phyloP scores from a whole-genome alignment of 1,284 basidiomycete species.

The Ustilago loliicola region DNA sequence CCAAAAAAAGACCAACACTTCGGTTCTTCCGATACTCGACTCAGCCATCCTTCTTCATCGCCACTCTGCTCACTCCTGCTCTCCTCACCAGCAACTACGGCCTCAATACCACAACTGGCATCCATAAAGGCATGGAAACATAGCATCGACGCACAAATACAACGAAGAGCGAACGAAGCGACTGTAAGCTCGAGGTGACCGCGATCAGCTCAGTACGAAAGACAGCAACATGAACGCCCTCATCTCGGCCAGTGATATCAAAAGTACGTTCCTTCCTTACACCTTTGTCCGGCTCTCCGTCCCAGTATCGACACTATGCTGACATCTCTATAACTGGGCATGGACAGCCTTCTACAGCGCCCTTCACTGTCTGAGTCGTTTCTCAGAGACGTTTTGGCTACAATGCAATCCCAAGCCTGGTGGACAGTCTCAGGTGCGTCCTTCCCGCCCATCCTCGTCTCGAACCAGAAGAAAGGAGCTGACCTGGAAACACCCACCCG shows the following conservation, averaged over 20 bases:
- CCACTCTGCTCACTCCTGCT: too few species aligned
- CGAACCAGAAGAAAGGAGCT: neutral
- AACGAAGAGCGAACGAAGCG: neutral
- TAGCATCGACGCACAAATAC: neutral
- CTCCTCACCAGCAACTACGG: neutral
- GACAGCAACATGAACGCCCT: conserved; percentile 41
- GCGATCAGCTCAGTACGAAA: neutral
- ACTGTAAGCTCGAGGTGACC: neutral
- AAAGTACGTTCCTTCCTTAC: conserved; percentile 22
- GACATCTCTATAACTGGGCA: neutral
- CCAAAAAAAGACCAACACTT: conserved; percentile 35
- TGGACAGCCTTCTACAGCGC: conserved; percentile 40
- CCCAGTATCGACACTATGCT: neutral
- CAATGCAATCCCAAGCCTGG: conserved; percentile 24
- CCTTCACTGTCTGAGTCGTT: conserved; percentile 36
- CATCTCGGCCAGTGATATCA: conserved; percentile 50
- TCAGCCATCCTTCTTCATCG: conserved; percentile 14
- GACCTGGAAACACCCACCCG: neutral
- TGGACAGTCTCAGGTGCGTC: conserved; percentile 22
- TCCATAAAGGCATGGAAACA: neutral
- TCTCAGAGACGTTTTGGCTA: conserved; percentile 55
- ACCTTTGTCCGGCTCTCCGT: too few species aligned
- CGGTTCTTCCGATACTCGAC: conserved; percentile 8
- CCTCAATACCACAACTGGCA: too few species aligned
- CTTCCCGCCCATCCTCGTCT: neutral